A percentile compares a stretch with the other conserved stretches of the same genome.
phyloP scores from a whole-genome alignment of 2,329 filamentous ascomycete genomes.

The Ophiostoma himal-ulmi region DNA sequence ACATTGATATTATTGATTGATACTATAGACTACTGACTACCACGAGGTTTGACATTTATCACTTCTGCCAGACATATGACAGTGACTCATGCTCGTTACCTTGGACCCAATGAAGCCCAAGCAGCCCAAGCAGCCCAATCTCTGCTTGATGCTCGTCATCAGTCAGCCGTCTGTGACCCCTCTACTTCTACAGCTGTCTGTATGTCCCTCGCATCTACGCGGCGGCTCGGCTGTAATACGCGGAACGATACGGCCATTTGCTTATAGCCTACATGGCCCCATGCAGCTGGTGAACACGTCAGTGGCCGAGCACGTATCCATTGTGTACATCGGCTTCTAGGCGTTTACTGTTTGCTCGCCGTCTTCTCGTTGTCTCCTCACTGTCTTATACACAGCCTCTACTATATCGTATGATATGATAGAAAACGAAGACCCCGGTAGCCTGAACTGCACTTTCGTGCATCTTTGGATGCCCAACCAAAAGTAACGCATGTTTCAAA shows the following conservation, averaged over 20 bases:
- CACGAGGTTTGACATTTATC: not conserved
- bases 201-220: not conserved
- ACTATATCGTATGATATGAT: not conserved
- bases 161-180: not conserved
- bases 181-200: not conserved
- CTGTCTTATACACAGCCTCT: not conserved
- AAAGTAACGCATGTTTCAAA: not conserved
- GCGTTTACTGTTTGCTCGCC: not conserved
- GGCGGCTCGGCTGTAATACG: not conserved
- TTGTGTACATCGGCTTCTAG: not conserved
- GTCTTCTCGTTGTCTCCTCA: not conserved
- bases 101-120: not conserved
- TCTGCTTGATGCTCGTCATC: slow-evolving; percentile 6
- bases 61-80: not conserved
- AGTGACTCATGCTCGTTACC: not conserved
- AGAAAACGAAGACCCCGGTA: not conserved
- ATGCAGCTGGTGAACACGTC: slow-evolving; percentile 11
- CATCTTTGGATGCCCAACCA: slow-evolving; percentile 3
- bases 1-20: not conserved
- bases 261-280: slow-evolving; percentile 1
- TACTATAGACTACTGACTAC: not conserved
- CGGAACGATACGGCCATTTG: not conserved
- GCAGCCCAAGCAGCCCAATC: not conserved
- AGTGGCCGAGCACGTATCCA: not conserved
- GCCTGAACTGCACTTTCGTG: not conserved